Base-by-base conservation (phyloP, 2,329 filamentous ascomycete species). In the Aspergillus clavatus region DNA sequence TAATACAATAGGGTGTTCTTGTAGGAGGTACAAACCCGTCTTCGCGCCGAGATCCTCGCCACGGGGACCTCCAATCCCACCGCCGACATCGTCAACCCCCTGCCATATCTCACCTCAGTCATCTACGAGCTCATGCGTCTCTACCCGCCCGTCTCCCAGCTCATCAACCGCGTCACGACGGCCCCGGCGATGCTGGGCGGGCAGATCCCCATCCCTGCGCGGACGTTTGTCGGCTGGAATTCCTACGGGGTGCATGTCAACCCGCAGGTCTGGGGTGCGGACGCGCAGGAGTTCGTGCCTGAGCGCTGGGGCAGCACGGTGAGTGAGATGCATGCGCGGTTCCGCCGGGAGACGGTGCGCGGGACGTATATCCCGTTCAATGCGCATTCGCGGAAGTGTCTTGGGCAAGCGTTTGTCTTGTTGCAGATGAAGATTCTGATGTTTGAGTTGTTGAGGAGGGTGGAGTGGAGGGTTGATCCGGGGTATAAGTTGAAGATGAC, bases 121-220 rank as follows among this genome's bases (percentile, higher is more conserved):
- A 59, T 77, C 16, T 70, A 72, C 49, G 74, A 78, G 42, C 59
- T 64, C 18, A 64, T 77, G 10, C 71, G 75, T 2, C 62, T 78
- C 37, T 74, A 72, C 45, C 75, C 75, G 0, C 74, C 75, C 6
- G 70, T 78, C 40, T 69, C 65, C 0, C 73, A 77, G 46, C 62
- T 78, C 33, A 71, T 77, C 51, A 77, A 77, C 43, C 67, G 73
- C 5, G 65, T 66, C 3, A 67, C 66, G 0, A 40, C 50, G 2
- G 49, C 53, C 2, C 54, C 66, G 0, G 58, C 63, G 10, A 48
- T 57, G 19, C 51, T 63, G 2, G 59, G 57, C 5, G 51, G 51
- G 1, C 39, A 51, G 4, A 52, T 72, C n/a, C 43, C 55, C 2
- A 59, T 72, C 11, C 66, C 67, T 1, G 50, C 51, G 36, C 65